These are phyloP conservation scores for Hyaloperonospora brassicae DNA, from an alignment of 352 stramenopile genomes.

Conservation along the genomic window DNA sequence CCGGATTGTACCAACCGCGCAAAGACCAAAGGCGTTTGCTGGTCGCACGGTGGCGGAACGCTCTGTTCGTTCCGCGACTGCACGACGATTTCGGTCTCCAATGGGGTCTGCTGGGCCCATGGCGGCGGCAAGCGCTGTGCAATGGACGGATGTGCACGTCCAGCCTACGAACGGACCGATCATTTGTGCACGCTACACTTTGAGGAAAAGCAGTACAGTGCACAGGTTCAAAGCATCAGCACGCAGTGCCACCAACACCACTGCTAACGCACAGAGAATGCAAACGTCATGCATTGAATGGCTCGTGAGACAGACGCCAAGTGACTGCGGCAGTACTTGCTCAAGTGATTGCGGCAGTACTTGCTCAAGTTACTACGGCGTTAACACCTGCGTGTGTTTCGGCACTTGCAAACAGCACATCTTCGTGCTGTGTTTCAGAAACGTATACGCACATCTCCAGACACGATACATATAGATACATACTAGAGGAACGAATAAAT, in stretches of 20 bases:
- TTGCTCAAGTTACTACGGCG: slow-evolving; percentile 18
- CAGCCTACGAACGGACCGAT: slow-evolving; percentile 45
- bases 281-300: slow-evolving; percentile 4
- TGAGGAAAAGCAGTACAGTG: slow-evolving; percentile 34
- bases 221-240: slow-evolving; percentile 16
- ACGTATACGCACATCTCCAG: slow-evolving; percentile 5
- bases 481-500: slow-evolving; percentile 17
- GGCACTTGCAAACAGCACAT: slow-evolving; percentile 2
- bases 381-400: slow-evolving; percentile 15
- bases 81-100: slow-evolving; percentile 44
- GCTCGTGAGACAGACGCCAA: slow-evolving; percentile 18
- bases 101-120: slow-evolving; percentile 61
- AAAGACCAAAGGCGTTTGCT: slow-evolving; percentile 57
- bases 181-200: slow-evolving; percentile 51
- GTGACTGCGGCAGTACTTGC: slow-evolving; percentile 13
- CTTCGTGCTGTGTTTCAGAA: slow-evolving; percentile 16
- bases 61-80: slow-evolving; percentile 39
- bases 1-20: slow-evolving; percentile 42
- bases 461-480: slow-evolving; percentile 12
- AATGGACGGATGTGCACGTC: slow-evolving; percentile 50
- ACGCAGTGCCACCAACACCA: slow-evolving; percentile 17
- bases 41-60: slow-evolving; percentile 51
- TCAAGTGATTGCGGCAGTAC: slow-evolving; percentile 13
- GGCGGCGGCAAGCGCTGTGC: slow-evolving; percentile 78
- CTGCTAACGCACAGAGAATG: slow-evolving; percentile 12